Percentiles rank a stretch among this genome's conserved stretches.
Evolutionary conservation across 2,329 filamentous ascomycete species (phyloP).

Genomic region (Ceratocystis harringtonii): DNA sequence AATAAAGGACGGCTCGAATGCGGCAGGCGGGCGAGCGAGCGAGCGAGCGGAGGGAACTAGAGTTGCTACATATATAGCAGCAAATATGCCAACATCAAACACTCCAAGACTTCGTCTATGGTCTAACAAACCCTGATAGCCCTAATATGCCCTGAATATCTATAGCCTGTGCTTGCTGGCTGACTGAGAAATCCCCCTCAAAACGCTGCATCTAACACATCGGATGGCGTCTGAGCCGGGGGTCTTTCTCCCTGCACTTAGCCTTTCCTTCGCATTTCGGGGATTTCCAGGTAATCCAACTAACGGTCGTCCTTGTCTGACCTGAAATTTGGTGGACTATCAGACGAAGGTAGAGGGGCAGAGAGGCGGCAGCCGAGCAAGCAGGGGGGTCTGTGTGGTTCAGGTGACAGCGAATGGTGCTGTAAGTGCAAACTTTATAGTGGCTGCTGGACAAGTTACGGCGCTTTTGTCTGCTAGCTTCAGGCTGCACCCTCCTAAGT

Average conservation of each 20-base stretch:
- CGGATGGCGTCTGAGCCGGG: conserved; percentile 1
- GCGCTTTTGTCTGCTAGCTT: neutral
- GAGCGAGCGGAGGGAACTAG: neutral
- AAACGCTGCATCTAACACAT: neutral
- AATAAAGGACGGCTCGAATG: neutral
- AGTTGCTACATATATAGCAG: neutral
- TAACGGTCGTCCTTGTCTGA: neutral
- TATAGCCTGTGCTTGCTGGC: too few relatives aligned
- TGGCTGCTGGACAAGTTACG: neutral
- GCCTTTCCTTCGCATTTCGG: neutral
- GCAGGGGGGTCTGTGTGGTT: neutral
- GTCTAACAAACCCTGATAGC: neutral
- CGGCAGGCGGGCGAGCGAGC: neutral
- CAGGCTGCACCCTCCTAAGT: neutral
- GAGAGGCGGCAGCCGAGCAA: neutral
- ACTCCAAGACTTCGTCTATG: neutral
- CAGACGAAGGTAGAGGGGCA: neutral
- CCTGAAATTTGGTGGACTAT: neutral
- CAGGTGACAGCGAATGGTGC: neutral
- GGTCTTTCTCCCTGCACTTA: neutral
- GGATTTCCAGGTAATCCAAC: neutral
- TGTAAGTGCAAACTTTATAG: neutral
- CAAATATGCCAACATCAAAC: neutral
- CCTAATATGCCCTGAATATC: neutral
- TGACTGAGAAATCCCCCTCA: neutral